phyloP scores from a whole-genome alignment of 2,329 filamentous ascomycete species.

The Trichoderma asperellum region DNA sequence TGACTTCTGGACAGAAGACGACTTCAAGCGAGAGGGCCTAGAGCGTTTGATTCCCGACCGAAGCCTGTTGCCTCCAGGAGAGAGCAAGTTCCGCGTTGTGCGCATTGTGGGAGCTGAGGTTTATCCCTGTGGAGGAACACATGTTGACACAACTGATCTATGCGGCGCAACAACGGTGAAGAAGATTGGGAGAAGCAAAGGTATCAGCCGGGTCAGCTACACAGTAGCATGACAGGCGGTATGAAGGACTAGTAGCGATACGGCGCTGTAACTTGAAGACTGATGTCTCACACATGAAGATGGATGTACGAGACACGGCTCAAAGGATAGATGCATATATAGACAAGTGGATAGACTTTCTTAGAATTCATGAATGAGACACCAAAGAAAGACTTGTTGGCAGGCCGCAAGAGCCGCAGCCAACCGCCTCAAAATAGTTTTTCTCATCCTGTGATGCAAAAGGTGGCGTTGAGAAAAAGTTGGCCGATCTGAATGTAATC shows the following conservation, averaged over 20 bases:
- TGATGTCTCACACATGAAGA: neutral
- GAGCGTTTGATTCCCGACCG: conserved; percentile 60
- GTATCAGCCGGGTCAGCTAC: conserved; percentile 63
- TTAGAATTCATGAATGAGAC: neutral
- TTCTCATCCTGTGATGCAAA: conserved; percentile 15
- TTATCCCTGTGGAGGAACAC: conserved; percentile 77
- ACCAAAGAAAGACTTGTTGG: neutral
- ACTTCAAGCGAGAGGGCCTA: conserved; percentile 59
- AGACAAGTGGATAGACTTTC: neutral
- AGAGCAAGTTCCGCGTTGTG: conserved; percentile 67
- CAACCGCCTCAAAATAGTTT: neutral
- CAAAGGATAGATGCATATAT: neutral
- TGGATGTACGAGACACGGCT: neutral
- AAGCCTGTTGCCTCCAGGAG: conserved; percentile 48
- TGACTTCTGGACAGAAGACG: conserved; percentile 68
- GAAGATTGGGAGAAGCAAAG: conserved; percentile 69
- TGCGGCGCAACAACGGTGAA: conserved; percentile 66
- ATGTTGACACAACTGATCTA: conserved; percentile 63
- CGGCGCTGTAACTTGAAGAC: neutral
- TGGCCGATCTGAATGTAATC: conserved; percentile 15
- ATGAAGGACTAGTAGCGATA: neutral
- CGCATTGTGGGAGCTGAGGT: conserved; percentile 69
- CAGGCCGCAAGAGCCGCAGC: neutral
- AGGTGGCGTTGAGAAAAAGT: conserved; percentile 9
- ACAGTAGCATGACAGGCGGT: conserved; percentile 28